These are phyloP conservation scores for Fusarium transvaalense DNA, from an alignment of 2,329 filamentous ascomycete species.

Conservation along the genomic window DNA sequence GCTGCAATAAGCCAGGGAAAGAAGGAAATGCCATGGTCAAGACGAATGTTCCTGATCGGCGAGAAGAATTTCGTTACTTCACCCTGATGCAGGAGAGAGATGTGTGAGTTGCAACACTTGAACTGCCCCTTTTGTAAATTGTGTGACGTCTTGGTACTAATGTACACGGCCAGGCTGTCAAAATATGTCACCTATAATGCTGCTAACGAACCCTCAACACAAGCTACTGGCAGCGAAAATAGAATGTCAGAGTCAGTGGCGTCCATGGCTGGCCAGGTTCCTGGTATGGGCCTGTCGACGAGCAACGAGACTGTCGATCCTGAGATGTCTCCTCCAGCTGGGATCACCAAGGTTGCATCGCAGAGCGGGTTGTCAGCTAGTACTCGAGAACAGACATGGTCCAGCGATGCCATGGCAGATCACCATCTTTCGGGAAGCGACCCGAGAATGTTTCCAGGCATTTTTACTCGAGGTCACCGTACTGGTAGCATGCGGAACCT, in stretches of 20 bases:
- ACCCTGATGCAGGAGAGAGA: constrained; percentile 85
- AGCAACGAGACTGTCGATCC: constrained; percentile 19
- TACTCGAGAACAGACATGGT: constrained; percentile 54
- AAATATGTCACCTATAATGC: constrained; percentile 57
- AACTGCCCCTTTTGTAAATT: neutral
- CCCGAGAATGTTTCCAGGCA: constrained; percentile 78
- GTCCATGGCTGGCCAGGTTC: constrained; percentile 24
- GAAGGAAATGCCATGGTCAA: constrained; percentile 93
- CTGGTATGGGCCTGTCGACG: neutral
- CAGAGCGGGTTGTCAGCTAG: constrained; percentile 35
- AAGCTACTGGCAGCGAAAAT: constrained; percentile 20
- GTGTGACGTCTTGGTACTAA: constrained; percentile 10
- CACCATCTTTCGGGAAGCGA: constrained; percentile 69
- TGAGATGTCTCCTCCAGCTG: constrained; percentile 28
- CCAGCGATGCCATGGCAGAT: constrained; percentile 57
- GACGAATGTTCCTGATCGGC: constrained; percentile 94
- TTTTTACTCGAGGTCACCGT: constrained; percentile 67
- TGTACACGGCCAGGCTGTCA: constrained; percentile 53
- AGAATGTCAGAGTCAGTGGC: constrained; percentile 38
- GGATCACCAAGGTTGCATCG: constrained; percentile 37
- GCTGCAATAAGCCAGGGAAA: constrained; percentile 82
- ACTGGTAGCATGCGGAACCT: constrained; percentile 57
- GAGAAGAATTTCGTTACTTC: constrained; percentile 89
- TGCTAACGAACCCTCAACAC: constrained; percentile 36
- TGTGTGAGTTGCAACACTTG: constrained; percentile 71